Evolutionary conservation across 1,284 basidiomycete species (phyloP), one percentile per base, ranked within the genome.

Genomic region (Uromyces viciae-fabae): DNA sequence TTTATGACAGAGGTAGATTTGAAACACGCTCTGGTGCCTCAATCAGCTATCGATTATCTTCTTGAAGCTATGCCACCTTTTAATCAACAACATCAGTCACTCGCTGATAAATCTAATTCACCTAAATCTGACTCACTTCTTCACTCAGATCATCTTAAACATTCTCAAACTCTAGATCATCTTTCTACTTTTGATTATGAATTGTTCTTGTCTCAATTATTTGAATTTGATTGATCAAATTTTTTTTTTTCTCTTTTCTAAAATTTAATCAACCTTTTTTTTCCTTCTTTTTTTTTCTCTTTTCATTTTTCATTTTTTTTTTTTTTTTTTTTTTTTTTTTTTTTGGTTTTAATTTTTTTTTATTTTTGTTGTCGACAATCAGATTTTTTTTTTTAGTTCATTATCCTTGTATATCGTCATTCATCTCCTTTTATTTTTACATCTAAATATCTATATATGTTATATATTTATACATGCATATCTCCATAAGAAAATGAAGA

Each of bases 1-100:
- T 95, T 92, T 83, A 92, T 98, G 22, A 98, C 95, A 2, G 95
- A 98, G 86, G 88, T 97, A 52, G 96, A 99, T 86, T 89, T 99
- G 85, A 90, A 91, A 80, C 88, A 95, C 81, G 94, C 95, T n/a
- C 90, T 92, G 81, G 88, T 99, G 14, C 92, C 95, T 0, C 88
- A 89, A 22, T 88, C 89, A 81, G 90, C 93, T 0, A 91, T 96
- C 79, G 91, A 93, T 58, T 98, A 95, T 86, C 88, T 99, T 82
- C 90, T 90, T 43, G 90, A 92, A 85, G 91, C 89, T 46, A 91
- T 94, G 89, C 93, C 92, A 2, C 87, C 49, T 17, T 79, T 43
- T 31, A 22, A 56, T 19, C 2, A 14, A 14, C 19, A 64, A 15
- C 31, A 33, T n/a, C 17, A 8, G 14, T 54, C 31, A 0, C 49